Base-by-base conservation (phyloP, 2,329 filamentous ascomycete species). In the Stemphylium beticola region DNA sequence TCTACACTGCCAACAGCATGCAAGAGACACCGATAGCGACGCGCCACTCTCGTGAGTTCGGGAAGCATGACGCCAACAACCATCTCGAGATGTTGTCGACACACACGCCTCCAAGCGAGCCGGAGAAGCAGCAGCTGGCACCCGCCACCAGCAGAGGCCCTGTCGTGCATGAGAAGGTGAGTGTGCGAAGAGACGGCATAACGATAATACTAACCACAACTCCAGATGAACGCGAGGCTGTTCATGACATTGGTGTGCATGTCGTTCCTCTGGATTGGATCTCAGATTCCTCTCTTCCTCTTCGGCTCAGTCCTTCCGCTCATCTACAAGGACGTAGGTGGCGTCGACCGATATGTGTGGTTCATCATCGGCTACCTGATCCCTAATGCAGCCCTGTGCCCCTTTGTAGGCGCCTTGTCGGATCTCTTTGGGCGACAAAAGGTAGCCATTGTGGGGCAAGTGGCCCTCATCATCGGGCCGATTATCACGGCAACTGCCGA, bases 281-380 rank as follows among this genome's bases (percentile, higher is more conserved):
- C 80, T 49, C 84, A 87, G 60, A 85, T 86, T 41, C 84, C 84
- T 1, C 76, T 87, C 10, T 79, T 77, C 44, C 67, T 79, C 42
- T 79, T 76, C 53, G 78, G 78, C 48, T 70, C 68, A n/a, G 72
- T 78, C 10, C 65, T 72, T 12, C 69, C 71, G 0, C 78, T 82
- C 58, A 84, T 88, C 50, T 87, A 87, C 68, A 70, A 73, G 39
- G 82, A 85, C 22, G 81, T 89, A 53, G 86, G 86, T 22, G 86
- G 86, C 48, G 74, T 79, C 4, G 83, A 85, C 64, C 76, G 81
- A 57, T 87, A 83, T 81, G 77, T 85, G n/a, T 87, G 85, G 86
- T 72, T 74, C 39, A 51, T 75, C 10, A 70, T 79, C 22, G 77
- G 71, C 14, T 82, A 86, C 58, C 74, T 86, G 6, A 79, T 87